Base-by-base conservation (phyloP, 345 rosid genomes). In the Citrus mangshanensis region DNA sequence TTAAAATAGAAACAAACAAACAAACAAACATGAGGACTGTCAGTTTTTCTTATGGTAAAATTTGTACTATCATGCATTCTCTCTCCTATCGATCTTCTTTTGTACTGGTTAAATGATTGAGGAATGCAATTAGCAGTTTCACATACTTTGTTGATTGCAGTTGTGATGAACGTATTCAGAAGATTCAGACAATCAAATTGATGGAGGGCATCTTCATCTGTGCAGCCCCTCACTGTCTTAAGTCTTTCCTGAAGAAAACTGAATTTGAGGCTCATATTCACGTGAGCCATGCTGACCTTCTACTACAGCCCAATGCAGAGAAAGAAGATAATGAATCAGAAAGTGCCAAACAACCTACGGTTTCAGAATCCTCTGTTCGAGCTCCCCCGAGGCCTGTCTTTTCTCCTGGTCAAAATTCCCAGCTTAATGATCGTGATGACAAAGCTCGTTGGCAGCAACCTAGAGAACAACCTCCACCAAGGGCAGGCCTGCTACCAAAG, bases 211-310 rank as follows among this genome's bases (percentile, higher is more conserved):
- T 96, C 82, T 94, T 89, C 87, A 89, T 96, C 62, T 94, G 99
- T 89, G 99, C 99, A 67, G 99, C 99, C 68, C 97, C 99, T 79
- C 98, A 96, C 80, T 96, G 99, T 82, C 94, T 96, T 30, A 93
- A 88, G 80, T 96, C 99, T 30, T 96, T 96, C 85, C 62, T 96
- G 72, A 94, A 94, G 86, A 93, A 88, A 80, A 55, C 72, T 5
- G 98, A 96, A 28, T 96, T 96, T 74, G 97, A 94, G 80, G 82
- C 88, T 54, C 98, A 96, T 83, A 93, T 94, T 37, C 88, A 91
- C 61, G 85, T 83, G 72, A 87, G 79, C 78, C 99, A 96, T 79
- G 78, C 86, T 4, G 87, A 85, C 80, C 93, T 94, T 66, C 74
- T 94, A 79, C 73, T 94, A 79, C 91, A 86, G 75, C 89, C 94